These are phyloP conservation scores for Daldinia vernicosa DNA, from an alignment of 495 filamentous ascomycete species.

Conservation along the genomic window DNA sequence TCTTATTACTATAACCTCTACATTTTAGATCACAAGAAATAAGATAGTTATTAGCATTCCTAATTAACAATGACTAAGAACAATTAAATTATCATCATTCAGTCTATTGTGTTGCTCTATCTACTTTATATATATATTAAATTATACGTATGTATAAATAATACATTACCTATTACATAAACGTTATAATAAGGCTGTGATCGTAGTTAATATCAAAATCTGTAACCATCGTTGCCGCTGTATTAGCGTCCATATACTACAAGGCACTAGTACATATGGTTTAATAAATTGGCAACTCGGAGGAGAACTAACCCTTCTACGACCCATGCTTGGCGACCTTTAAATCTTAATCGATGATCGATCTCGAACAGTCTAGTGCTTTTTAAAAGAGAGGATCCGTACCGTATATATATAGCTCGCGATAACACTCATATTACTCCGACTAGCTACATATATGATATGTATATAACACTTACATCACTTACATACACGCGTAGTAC, in stretches of 20 bases:
- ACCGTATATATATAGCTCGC: neutral
- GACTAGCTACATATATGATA: no score
- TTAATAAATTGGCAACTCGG: constrained; percentile 7
- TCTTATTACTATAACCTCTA: neutral
- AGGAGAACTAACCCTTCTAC: constrained; percentile 2
- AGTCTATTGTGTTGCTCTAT: no score
- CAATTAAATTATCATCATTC: no score
- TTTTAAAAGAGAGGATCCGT: neutral
- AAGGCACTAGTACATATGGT: neutral
- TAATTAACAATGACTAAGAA: neutral
- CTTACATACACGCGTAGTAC: neutral
- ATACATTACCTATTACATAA: no score
- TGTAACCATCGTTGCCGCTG: neutral
- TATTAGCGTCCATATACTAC: neutral
- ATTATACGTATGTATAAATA: no score
- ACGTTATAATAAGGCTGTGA: neutral
- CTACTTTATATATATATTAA: no score
- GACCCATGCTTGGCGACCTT: constrained; percentile 23
- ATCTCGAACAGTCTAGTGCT: constrained; percentile 34
- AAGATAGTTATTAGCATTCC: constrained; percentile 19
- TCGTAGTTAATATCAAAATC: neutral
- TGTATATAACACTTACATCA: neutral
- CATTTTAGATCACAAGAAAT: constrained; percentile 12
- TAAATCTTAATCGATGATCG: constrained; percentile 42
- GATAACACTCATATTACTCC: no score